phyloP scores from a whole-genome alignment of 1,284 basidiomycete genomes.

The Cryptococcus depauperatus region DNA sequence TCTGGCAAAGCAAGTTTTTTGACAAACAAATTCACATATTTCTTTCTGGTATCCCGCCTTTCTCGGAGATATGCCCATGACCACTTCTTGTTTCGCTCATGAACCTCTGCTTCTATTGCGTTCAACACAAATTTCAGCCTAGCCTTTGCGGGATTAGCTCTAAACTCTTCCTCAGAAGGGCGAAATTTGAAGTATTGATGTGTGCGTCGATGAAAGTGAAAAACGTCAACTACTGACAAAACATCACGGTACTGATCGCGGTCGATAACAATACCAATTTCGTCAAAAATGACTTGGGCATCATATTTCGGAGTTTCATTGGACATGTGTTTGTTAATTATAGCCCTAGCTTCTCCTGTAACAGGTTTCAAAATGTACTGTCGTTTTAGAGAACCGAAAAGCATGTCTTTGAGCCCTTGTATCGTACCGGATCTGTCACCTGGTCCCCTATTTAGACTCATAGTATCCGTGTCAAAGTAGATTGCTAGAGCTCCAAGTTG shows the following conservation, averaged over 20 bases:
- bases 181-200: conserved; percentile 80
- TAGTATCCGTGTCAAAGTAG: conserved; percentile 93
- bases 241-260: conserved; percentile 92
- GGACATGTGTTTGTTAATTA: conserved; percentile 72
- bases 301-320: conserved; percentile 75
- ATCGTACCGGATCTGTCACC: conserved; percentile 57
- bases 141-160: conserved; percentile 60
- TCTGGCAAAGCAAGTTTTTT: conserved; percentile 54
- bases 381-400: conserved; percentile 59
- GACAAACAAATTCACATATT: conserved; percentile 74
- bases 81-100: conserved; percentile 77
- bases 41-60: conserved; percentile 72
- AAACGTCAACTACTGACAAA: conserved; percentile 91
- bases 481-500: conserved; percentile 79
- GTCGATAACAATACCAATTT: conserved; percentile 88
- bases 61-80: conserved; percentile 87
- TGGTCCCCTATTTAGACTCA: conserved; percentile 61
- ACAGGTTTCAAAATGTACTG: conserved; percentile 96
- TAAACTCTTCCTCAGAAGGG: conserved; percentile 57
- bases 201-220: conserved; percentile 89
- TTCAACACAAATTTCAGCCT: conserved; percentile 71
- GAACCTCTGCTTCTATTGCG: conserved; percentile 78
- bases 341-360: conserved; percentile 85
- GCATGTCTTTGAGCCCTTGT: conserved; percentile 69
- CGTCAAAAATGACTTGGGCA: conserved; percentile 81